These are phyloP conservation scores for Papiliotrema fonsecae DNA, from an alignment of 1,284 basidiomycete genomes.

Conservation along the genomic window DNA sequence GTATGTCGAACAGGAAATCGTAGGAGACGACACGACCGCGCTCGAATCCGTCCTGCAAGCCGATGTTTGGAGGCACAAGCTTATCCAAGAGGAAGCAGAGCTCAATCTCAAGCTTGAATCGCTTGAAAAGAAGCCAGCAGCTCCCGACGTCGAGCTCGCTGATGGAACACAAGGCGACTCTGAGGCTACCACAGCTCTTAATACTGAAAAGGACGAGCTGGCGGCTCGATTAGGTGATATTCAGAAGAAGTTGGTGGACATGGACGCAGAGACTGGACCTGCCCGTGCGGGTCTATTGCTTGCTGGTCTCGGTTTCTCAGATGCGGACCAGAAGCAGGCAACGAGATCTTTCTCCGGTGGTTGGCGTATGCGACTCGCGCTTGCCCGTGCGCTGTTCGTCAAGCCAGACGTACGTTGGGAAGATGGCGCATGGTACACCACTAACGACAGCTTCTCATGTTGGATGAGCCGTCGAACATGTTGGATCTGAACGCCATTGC, in stretches of 20 bases:
- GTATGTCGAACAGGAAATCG: slow-evolving; percentile 95
- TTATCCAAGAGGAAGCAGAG: slow-evolving; percentile 71
- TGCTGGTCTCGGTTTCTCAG: slow-evolving; percentile 87
- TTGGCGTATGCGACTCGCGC: slow-evolving; percentile 98
- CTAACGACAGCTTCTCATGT: slow-evolving; percentile 60
- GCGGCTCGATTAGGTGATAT: slow-evolving; percentile 83
- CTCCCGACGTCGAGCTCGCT: slow-evolving; percentile 11
- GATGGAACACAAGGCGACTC: slow-evolving; percentile 57
- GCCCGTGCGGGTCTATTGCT: slow-evolving; percentile 84
- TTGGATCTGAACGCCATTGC: slow-evolving; percentile 58
- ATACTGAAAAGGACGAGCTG: slow-evolving; percentile 75
- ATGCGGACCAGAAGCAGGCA: slow-evolving; percentile 74
- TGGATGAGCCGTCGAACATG: slow-evolving; percentile 98
- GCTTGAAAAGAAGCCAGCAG: slow-evolving; percentile 54
- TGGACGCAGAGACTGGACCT: slow-evolving; percentile 97
- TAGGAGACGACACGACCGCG: slow-evolving; percentile 89
- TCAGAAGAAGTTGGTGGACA: slow-evolving; percentile 84
- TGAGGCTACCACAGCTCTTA: slow-evolving; percentile 60
- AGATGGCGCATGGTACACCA: background rate
- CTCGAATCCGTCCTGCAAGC: slow-evolving; percentile 93
- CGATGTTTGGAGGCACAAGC: slow-evolving; percentile 90
- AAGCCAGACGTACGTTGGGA: slow-evolving; percentile 60
- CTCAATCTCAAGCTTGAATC: slow-evolving; percentile 67
- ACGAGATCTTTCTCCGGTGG: slow-evolving; percentile 94
- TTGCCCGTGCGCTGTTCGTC: slow-evolving; percentile 93